Evolutionary conservation across 2,329 filamentous ascomycete species (phyloP).

Genomic region (Fusarium coicis): DNA sequence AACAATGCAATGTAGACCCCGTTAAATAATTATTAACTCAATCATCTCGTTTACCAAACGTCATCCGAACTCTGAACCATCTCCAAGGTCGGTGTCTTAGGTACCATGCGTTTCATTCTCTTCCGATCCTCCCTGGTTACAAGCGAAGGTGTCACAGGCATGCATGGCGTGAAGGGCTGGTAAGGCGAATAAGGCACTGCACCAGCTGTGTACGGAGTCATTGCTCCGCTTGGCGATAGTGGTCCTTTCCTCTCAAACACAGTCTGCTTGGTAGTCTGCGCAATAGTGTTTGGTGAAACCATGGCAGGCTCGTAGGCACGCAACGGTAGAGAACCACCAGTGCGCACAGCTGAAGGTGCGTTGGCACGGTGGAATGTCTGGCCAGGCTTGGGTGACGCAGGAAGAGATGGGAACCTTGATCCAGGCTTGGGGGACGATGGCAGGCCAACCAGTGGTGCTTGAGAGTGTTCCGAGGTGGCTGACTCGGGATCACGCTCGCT

Average conservation of each 20-base stretch:
- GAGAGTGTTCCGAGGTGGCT: constrained; percentile 63
- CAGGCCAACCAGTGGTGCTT: constrained; percentile 62
- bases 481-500: constrained; percentile 62
- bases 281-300: constrained; percentile 59
- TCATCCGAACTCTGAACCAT: constrained; percentile 73
- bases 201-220: constrained; percentile 70
- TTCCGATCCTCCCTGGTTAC: constrained; percentile 78
- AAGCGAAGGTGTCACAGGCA: constrained; percentile 80
- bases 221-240: constrained; percentile 66
- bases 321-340: constrained; percentile 67
- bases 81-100: constrained; percentile 70
- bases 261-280: constrained; percentile 69
- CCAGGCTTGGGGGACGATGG: constrained; percentile 56
- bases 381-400: constrained; percentile 62
- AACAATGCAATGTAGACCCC: constrained; percentile 24
- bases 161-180: constrained; percentile 79
- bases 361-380: constrained; percentile 61
- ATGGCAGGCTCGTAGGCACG: constrained; percentile 70
- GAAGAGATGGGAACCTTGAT: constrained; percentile 52
- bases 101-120: constrained; percentile 71
- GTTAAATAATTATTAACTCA: constrained; percentile 7
- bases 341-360: constrained; percentile 65
- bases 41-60: constrained; percentile 64
- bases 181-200: constrained; percentile 80
- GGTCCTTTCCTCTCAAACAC: constrained; percentile 68